Evolutionary conservation across 1,284 basidiomycete species (phyloP), one percentile per base, ranked within the genome.

Genomic region (Pseudozyma hubeiensis): DNA sequence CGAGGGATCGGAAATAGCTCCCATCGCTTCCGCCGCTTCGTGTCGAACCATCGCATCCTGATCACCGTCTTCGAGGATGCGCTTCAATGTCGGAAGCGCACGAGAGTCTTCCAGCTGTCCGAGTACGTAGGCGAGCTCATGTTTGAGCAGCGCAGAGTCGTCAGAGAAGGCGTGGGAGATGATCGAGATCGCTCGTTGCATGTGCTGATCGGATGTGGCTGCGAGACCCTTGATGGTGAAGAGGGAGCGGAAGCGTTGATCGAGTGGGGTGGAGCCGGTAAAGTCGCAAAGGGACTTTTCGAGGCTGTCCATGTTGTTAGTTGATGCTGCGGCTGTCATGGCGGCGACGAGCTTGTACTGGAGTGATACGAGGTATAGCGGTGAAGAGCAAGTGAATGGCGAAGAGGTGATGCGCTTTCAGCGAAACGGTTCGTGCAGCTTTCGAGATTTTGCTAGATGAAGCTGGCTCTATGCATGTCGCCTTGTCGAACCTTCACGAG

Each of bases 41-140:
- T 99, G 96, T 58, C 96, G 88, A 62, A 99, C 97, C 97, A 99
- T 99, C 1, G 93, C 91, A 86, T 99, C 94, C 84, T 96, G 91
- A 5, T 87, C 83, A 48, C 85, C 84, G 75, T 93, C 87, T 64
- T 88, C 87, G 34, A 99, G 88, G 6, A 97, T 92, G 3, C 87
- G 85, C 84, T 92, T 91, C 4, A 99, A 89, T 14, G 89, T 88
- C 3, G 93, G 90, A 14, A 99, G 87, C 0, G 96, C 97, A 10
- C 87, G 87, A 0, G 86, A 81, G 49, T 89, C 89, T 76, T 91
- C 90, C 83, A 97, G 92, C 86, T 99, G 96, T 0, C 96, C 96
- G 1, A 99, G 89, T 73, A 95, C 96, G 84, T 99, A 99, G 1
- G 96, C 96, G 4, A 99, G 88, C 84, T 99, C 96, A 85, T 99